These are phyloP conservation scores for Mucor sp. DNA, from an alignment of 371 early-diverging fungal genomes.

Conservation along the genomic window DNA sequence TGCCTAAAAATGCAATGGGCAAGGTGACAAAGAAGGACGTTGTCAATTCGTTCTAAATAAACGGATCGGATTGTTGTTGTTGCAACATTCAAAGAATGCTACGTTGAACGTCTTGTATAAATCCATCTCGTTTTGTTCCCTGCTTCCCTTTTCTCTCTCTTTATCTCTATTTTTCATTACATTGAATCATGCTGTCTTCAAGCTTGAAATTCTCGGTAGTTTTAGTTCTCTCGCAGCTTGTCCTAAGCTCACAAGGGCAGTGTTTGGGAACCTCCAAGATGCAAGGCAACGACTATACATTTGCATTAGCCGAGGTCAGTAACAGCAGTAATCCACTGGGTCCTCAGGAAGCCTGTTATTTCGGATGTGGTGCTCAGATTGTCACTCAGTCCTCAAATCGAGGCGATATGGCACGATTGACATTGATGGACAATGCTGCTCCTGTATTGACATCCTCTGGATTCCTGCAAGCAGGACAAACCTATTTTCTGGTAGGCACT, in stretches of 20 bases:
- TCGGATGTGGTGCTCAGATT: slow-evolving; percentile 22
- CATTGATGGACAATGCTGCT: slow-evolving; percentile 18
- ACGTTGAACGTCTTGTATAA: background rate
- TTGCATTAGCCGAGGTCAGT: slow-evolving; percentile 20
- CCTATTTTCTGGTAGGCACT: slow-evolving; percentile 19
- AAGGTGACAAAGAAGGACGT: slow-evolving; percentile 86
- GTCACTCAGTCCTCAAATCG: slow-evolving; percentile 18
- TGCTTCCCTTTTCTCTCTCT: background rate
- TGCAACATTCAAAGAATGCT: background rate
- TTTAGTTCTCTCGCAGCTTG: slow-evolving; percentile 4
- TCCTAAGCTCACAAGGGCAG: slow-evolving; percentile 6
- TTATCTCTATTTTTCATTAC: background rate
- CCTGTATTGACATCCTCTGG: slow-evolving; percentile 1
- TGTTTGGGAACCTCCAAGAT: slow-evolving; percentile 14
- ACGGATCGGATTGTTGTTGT: background rate
- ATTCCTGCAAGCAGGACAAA: slow-evolving; percentile 13
- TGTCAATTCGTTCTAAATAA: slow-evolving; percentile 43
- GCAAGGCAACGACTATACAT: slow-evolving; percentile 13
- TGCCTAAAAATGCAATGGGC: slow-evolving; percentile 90
- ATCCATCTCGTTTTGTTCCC: background rate
- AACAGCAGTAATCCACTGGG: background rate
- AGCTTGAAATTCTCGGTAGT: background rate
- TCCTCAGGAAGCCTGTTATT: slow-evolving; percentile 25
- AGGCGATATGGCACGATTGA: slow-evolving; percentile 18
- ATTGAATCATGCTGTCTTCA: background rate